phyloP scores from a whole-genome alignment of 2,329 filamentous ascomycete genomes.

The Fusarium longipes region DNA sequence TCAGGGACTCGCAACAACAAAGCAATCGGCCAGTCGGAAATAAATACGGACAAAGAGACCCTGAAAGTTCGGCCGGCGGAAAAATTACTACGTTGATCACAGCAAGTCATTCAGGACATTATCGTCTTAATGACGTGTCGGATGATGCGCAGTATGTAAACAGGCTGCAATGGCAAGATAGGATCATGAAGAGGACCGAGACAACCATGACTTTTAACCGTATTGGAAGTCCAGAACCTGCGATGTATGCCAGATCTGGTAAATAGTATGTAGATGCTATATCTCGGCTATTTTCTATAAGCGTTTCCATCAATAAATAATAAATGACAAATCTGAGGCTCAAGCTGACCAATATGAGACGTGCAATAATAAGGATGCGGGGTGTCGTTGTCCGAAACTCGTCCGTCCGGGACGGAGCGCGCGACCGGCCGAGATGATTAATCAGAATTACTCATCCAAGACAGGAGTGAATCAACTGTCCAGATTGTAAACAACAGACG shows the following conservation, averaged over 20 bases:
- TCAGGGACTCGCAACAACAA: conserved; percentile 19
- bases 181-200: conserved; percentile 27
- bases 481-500: too few relatives aligned
- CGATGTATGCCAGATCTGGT: rapidly evolving
- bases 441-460: not conserved
- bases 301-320: not conserved
- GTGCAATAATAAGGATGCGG: too few relatives aligned
- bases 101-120: conserved; percentile 21
- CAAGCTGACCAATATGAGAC: not conserved
- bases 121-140: conserved; percentile 22
- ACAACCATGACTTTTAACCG: conserved; percentile 17
- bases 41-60: not conserved
- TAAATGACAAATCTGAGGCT: not conserved
- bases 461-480: too few relatives aligned
- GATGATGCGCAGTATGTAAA: not conserved
- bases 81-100: conserved; percentile 30
- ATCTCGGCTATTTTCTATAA: not conserved
- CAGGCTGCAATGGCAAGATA: conserved; percentile 13
- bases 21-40: not conserved
- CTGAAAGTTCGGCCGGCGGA: conserved; percentile 9
- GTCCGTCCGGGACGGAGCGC: not conserved
- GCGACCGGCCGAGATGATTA: not conserved
- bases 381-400: not conserved
- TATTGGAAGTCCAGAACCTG: not conserved
- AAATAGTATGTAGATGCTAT: not conserved